Evolutionary conservation across 306 rosid species (phyloP).

Genomic region (Vachellia pachyceras): DNA sequence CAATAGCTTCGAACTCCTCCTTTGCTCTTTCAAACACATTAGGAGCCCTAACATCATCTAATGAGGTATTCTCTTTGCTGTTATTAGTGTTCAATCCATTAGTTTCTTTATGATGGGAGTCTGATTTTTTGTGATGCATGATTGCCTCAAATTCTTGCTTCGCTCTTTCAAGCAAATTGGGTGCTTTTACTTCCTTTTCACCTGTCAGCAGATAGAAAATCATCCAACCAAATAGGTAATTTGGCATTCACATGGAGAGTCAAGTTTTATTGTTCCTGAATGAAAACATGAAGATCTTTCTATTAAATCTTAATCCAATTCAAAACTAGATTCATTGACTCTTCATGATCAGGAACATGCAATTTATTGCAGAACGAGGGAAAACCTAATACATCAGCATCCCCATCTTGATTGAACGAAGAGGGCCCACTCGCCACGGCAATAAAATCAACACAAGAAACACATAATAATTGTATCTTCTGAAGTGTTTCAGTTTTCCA

Average conservation of each 20-base stretch:
- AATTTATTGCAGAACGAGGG: not conserved
- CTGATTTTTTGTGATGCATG: conserved; percentile 47
- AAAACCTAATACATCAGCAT: conserved; percentile 14
- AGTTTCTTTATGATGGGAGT: conserved; percentile 46
- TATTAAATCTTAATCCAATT: not conserved
- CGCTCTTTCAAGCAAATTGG: conserved; percentile 57
- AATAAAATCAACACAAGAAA: not conserved
- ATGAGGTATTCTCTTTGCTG: conserved; percentile 47
- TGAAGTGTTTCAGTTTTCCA: not conserved
- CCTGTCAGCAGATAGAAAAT: conserved; percentile 15
- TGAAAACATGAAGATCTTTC: not conserved
- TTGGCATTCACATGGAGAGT: not conserved
- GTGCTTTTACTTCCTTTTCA: conserved; percentile 46
- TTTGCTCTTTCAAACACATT: conserved; percentile 70
- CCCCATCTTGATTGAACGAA: not conserved
- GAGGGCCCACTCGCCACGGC: conserved; percentile 1
- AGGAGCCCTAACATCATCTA: conserved; percentile 66
- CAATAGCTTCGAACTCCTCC: conserved; percentile 72
- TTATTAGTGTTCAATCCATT: conserved; percentile 47
- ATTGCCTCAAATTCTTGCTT: conserved; percentile 62
- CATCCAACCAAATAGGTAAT: not conserved
- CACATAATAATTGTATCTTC: not conserved
- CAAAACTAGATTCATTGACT: not conserved
- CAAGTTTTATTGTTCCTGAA: not conserved
- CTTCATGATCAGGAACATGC: not conserved